A percentile compares a stretch with the other conserved stretches of the same genome.
Evolutionary conservation across 345 rosid genomes (phyloP).

Genomic region (Murraya koenigii): DNA sequence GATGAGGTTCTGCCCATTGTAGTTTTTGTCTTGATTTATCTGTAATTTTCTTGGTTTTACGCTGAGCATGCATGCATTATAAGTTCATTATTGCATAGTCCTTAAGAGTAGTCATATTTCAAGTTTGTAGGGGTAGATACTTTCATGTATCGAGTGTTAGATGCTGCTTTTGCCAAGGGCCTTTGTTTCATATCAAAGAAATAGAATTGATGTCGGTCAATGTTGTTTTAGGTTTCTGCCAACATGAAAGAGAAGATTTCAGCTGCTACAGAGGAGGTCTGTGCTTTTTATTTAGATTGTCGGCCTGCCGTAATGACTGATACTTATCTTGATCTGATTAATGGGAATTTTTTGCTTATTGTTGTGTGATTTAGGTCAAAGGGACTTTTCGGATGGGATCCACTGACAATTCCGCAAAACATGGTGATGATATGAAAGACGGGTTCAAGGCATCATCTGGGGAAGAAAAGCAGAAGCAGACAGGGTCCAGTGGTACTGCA

Average conservation of each 20-base stretch:
- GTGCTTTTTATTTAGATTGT: constrained; percentile 13
- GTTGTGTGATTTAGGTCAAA: constrained; percentile 59
- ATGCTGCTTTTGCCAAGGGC: not conserved
- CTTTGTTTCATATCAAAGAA: not conserved
- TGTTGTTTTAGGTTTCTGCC: constrained; percentile 65
- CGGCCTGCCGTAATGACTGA: constrained; percentile 2
- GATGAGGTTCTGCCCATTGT: not conserved
- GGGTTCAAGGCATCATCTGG: constrained; percentile 43
- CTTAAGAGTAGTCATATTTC: not conserved
- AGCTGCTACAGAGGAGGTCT: constrained; percentile 87
- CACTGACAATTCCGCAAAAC: constrained; percentile 38
- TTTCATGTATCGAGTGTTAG: not conserved
- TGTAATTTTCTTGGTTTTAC: not conserved
- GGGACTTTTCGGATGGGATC: constrained; percentile 54
- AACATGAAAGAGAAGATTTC: constrained; percentile 73
- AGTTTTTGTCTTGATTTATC: not conserved
- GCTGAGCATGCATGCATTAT: not conserved
- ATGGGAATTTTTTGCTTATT: not conserved
- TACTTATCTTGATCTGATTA: not conserved
- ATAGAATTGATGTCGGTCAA: not conserved
- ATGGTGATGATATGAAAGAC: constrained; percentile 29
- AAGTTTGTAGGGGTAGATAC: not conserved
- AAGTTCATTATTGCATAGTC: not conserved
- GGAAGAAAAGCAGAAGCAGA: constrained; percentile 44
- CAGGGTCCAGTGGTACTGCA: constrained; percentile 41